Base-by-base conservation (phyloP, 768 basidiomycete genomes). In the Naganishia friedmannii region DNA sequence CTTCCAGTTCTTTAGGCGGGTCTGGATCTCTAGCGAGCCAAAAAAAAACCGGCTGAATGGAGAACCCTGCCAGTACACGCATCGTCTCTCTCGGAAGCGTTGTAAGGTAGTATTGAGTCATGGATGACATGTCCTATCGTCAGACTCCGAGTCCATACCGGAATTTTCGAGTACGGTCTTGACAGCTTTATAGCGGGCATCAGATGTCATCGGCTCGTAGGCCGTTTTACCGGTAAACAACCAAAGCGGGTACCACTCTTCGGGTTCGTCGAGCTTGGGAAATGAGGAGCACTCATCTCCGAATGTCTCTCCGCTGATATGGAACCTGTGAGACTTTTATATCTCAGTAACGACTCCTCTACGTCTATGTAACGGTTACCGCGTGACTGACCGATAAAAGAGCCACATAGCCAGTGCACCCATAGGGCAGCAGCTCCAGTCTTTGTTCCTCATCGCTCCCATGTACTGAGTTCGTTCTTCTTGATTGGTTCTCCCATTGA, bases 391-490 rank as follows among this genome's bases (percentile, higher is more conserved):
- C 56, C 56, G 10, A 17, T 57, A 34, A 23, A 57, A 57, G 15
- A 57, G 13, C 31, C 32, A 57, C 15, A 57, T 17, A 10, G 29
- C 56, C 15, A 57, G 32, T 17, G 56, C 56, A 17, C 56, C 34
- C 34, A 37, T 37, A 12, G 34, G 34, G 12, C 34, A 37, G 34
- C 34, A 37, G 12, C 34, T 37, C 57, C 57, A 60, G 13, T 39
- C 19, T 21, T 60, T 60, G 21, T 60, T 60, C n/a, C 57, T 10
- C 57, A 60, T 60, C 9, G 37, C 21, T 23, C 34, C 26, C 37
- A 60, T 39, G 37, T n/a, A 60, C 34, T 60, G 57, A n/a, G 37
- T 60, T 13, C 34, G 32, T n/a, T 37, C 57, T 23, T 60, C 37
- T n/a, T 60, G 34, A 37, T 60, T 57, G 23, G 55, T 57, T 34